phyloP scores from a whole-genome alignment of 75 land plant species.

The Selaginella moellendorffii region DNA sequence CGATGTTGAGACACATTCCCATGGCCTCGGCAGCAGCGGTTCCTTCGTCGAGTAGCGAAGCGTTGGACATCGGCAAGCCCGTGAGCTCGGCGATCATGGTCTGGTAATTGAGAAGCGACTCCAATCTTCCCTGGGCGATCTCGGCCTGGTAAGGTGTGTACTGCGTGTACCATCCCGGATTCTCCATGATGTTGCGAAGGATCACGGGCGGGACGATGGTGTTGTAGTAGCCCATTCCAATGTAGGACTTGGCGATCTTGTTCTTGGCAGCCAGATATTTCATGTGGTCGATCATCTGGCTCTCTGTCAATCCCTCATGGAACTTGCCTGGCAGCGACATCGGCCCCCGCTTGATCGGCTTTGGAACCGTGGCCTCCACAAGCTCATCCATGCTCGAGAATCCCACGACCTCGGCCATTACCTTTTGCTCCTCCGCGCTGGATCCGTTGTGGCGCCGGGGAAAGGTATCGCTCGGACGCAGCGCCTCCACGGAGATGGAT shows the following conservation, averaged over 20 bases:
- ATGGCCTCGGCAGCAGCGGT: conserved; percentile 99
- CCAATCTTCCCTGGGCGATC: conserved; percentile 85
- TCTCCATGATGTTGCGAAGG: conserved; percentile 86
- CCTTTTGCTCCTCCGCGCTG: conserved; percentile 51
- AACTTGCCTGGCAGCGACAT: conserved; percentile 45
- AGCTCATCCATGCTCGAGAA: conserved; percentile 51
- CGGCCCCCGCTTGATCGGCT: conserved; percentile 34
- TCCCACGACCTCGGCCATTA: conserved; percentile 64
- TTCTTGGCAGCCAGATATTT: conserved; percentile 59
- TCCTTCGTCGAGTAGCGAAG: conserved; percentile 88
- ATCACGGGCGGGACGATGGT: conserved; percentile 86
- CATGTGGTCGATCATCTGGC: conserved; percentile 92
- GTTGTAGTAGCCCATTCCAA: conserved; percentile 94
- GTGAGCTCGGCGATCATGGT: conserved; percentile 87
- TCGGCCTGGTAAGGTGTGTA: conserved; percentile 99
- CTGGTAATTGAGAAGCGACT: conserved; percentile 82
- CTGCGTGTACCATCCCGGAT: conserved; percentile 99
- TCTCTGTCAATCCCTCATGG: conserved; percentile 73
- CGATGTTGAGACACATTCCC: conserved; percentile 91
- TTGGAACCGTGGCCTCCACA: conserved; percentile 92
- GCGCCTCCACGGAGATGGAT: conserved; percentile 55
- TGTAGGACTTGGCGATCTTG: conserved; percentile 73
- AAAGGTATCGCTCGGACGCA: conserved; percentile 78
- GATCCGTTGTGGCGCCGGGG: conserved; percentile 85
- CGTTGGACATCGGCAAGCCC: conserved; percentile 93